Percentiles rank a stretch among this genome's conserved stretches.
These are phyloP conservation scores for Fusarium avenaceum DNA, from an alignment of 2,329 filamentous ascomycete species.

Conservation along the genomic window DNA sequence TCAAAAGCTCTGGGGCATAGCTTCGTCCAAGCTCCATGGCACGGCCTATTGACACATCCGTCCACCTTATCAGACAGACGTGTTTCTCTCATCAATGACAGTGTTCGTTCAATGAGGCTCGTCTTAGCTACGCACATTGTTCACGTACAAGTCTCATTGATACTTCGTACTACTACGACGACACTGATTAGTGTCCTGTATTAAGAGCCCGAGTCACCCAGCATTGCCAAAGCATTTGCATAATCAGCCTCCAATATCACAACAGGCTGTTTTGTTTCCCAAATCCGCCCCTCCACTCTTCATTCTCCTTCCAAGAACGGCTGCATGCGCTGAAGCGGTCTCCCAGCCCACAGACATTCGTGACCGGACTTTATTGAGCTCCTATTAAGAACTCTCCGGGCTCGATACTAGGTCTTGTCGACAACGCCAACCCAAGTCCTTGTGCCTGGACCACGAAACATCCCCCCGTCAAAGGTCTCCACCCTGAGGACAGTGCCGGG, in stretches of 20 bases:
- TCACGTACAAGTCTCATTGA: conserved; percentile 24
- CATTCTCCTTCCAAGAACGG: conserved; percentile 65
- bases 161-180: conserved; percentile 14
- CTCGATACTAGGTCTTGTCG: conserved; percentile 48
- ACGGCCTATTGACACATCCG: conserved; percentile 39
- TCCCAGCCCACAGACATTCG: conserved; percentile 47
- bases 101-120: conserved; percentile 40
- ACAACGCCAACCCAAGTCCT: conserved; percentile 52
- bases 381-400: conserved; percentile 50
- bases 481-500: conserved; percentile 64
- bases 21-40: conserved; percentile 48
- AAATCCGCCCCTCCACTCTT: conserved; percentile 48
- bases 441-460: conserved; percentile 57
- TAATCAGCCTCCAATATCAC: conserved; percentile 44
- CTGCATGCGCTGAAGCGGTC: conserved; percentile 57
- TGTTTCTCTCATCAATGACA: conserved; percentile 39
- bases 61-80: conserved; percentile 45
- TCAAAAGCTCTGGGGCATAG: conserved; percentile 46
- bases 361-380: conserved; percentile 46
- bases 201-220: conserved; percentile 38
- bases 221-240: conserved; percentile 42
- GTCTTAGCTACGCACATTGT: conserved; percentile 31
- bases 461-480: conserved; percentile 56
- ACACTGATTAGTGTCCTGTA: conserved; percentile 40
- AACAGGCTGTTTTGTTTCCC: conserved; percentile 47